Evolutionary conservation across 306 rosid species (phyloP).

Genomic region (Chamaecrista fasciculata): DNA sequence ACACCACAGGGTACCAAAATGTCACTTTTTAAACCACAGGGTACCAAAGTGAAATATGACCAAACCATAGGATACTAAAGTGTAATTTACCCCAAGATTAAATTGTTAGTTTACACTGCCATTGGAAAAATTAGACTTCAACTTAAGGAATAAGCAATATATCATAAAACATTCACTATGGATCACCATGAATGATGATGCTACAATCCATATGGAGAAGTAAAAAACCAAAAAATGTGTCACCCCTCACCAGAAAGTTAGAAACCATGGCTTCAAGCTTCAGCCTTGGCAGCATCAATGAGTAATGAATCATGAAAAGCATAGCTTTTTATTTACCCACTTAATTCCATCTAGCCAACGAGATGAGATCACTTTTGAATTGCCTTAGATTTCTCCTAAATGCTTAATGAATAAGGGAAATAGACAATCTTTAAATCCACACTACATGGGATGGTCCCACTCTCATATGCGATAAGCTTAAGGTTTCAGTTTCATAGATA

Average conservation of each 20-base stretch:
- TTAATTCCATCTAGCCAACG: background rate
- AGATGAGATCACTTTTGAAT: background rate
- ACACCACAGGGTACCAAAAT: no score
- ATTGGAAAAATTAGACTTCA: no score
- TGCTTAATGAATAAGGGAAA: background rate
- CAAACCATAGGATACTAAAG: no score
- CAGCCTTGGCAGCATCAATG: background rate
- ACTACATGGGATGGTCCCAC: background rate
- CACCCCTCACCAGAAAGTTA: no score
- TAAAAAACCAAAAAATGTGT: background rate
- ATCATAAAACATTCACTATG: background rate
- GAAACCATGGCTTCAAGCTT: slow-evolving; percentile 1
- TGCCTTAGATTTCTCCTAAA: background rate
- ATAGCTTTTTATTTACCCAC: background rate
- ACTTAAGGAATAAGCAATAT: background rate
- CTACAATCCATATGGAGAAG: background rate
- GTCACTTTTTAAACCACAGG: no score
- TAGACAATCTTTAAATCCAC: background rate
- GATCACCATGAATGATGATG: background rate
- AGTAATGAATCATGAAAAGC: background rate
- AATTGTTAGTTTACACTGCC: no score
- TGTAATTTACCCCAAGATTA: no score
- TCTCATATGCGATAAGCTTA: background rate
- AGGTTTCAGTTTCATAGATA: background rate
- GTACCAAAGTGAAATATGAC: no score